Base-by-base conservation (phyloP, 768 basidiomycete species). In the Panellus pusillus region DNA sequence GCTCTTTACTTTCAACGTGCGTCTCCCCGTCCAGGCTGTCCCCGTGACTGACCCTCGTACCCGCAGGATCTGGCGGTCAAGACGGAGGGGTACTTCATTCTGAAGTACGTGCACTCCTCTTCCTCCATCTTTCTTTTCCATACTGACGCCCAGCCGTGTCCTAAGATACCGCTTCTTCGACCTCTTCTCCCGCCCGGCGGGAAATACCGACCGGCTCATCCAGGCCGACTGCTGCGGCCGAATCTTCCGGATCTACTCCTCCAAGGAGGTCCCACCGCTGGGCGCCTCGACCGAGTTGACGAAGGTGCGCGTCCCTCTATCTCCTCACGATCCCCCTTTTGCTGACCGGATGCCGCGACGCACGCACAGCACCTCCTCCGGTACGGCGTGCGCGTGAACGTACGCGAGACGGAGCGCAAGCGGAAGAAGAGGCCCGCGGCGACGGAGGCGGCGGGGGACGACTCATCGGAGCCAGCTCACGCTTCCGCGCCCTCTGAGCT, bases 21-120 rank as follows among this genome's bases (percentile, higher is more conserved):
- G 77, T 74, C 29, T 64, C 32, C 29, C 1, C 13, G 17, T 40
- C 45, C 38, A 40, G 7, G 29, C 17, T 8, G 14, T 19, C 14
- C 31, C 44, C 41, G 14, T n/a, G 40, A 44, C 2, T 54, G 17
- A 36, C 52, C 44, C 13, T 47, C 24, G 17, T 28, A 31, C 20
- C 11, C 39, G 44, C 58, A 89, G 87, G 86, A 89, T 61, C 71
- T 89, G n/a, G 83, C 86, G 0, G 86, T 89, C 6, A 83, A 82
- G 60, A 76, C 74, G 18, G 86, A 87, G 62, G 87, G 87, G 19
- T 75, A 72, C 14, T 89, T 87, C 62, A 74, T 83, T 36, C 71
- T 88, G 20, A 78, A 57, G 58, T 60, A 27, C 43, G 54, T 28
- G n/a, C n/a, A n/a, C n/a, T n/a, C n/a, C n/a, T n/a, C n/a, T n/a